phyloP scores from a whole-genome alignment of 257 asterid genomes.

The Ligustrum vulgare region DNA sequence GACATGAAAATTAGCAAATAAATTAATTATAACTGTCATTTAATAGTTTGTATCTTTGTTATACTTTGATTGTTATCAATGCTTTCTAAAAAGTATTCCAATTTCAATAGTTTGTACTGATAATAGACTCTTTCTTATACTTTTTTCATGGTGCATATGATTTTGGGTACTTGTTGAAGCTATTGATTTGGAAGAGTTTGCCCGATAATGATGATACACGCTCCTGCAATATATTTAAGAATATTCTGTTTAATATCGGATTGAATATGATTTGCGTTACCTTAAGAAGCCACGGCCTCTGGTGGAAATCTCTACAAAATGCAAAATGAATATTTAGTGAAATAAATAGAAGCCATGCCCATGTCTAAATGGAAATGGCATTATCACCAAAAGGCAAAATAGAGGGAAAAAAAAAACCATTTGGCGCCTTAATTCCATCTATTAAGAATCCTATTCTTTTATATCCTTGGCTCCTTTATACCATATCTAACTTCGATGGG shows the following conservation, averaged over 20 bases:
- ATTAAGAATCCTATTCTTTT: conserved; percentile 28
- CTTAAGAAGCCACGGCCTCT: neutral
- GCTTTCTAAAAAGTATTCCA: too few relatives aligned
- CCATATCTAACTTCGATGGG: neutral
- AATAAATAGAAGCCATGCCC: neutral
- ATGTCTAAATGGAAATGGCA: conserved; percentile 1
- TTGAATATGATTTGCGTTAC: neutral
- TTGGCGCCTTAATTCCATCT: conserved; percentile 20
- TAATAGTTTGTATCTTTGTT: too few relatives aligned
- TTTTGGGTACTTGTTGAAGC: too few relatives aligned
- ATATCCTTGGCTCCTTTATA: conserved; percentile 13
- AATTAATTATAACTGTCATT: too few relatives aligned
- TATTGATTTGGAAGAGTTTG: too few relatives aligned
- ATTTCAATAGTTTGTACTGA: too few relatives aligned
- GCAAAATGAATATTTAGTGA: neutral
- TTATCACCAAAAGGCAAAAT: neutral
- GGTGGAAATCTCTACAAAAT: neutral
- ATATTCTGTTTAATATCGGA: neutral
- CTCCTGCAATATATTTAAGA: neutral
- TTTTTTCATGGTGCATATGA: too few relatives aligned
- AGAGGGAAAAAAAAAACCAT: neutral
- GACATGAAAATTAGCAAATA: too few relatives aligned
- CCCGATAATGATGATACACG: too few relatives aligned
- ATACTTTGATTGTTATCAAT: too few relatives aligned
- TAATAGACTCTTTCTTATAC: too few relatives aligned